Percentiles rank a stretch among this genome's conserved stretches.
These are phyloP conservation scores for Apophysomyces sp. DNA, from an alignment of 371 early-diverging fungal species.

Conservation along the genomic window DNA sequence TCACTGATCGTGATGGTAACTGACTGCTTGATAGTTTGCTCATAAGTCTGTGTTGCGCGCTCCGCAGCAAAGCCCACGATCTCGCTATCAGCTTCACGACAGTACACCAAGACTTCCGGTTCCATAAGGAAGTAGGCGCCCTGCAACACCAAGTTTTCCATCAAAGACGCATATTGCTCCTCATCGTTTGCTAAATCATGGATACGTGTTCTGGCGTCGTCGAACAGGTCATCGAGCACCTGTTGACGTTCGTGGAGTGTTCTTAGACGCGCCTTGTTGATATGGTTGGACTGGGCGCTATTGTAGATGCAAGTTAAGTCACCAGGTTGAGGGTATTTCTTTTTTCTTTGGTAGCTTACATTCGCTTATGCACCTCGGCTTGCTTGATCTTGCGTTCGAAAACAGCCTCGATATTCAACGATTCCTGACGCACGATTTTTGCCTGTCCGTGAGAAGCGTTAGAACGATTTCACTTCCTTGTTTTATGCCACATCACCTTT, in stretches of 20 bases:
- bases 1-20: constrained; percentile 59
- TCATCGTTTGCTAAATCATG: constrained; percentile 55
- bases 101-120: constrained; percentile 63
- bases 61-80: constrained; percentile 60
- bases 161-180: constrained; percentile 55
- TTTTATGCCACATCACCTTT: constrained; percentile 60
- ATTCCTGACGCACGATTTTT: constrained; percentile 90
- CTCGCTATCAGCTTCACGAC: constrained; percentile 74
- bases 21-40: constrained; percentile 51
- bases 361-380: constrained; percentile 87
- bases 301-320: neutral
- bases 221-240: constrained; percentile 78
- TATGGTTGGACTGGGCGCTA: constrained; percentile 92
- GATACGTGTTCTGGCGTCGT: constrained; percentile 58
- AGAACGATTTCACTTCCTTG: neutral
- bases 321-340: neutral
- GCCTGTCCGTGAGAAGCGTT: constrained; percentile 47
- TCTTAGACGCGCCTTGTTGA: constrained; percentile 92
- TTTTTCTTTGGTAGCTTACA: constrained; percentile 50
- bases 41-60: constrained; percentile 59
- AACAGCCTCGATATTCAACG: constrained; percentile 83
- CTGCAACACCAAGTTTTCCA: constrained; percentile 79
- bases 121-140: constrained; percentile 87
- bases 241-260: constrained; percentile 89
- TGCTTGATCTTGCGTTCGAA: constrained; percentile 92